Evolutionary conservation across 257 asterid species (phyloP).

Genomic region (Scutellaria barbata): DNA sequence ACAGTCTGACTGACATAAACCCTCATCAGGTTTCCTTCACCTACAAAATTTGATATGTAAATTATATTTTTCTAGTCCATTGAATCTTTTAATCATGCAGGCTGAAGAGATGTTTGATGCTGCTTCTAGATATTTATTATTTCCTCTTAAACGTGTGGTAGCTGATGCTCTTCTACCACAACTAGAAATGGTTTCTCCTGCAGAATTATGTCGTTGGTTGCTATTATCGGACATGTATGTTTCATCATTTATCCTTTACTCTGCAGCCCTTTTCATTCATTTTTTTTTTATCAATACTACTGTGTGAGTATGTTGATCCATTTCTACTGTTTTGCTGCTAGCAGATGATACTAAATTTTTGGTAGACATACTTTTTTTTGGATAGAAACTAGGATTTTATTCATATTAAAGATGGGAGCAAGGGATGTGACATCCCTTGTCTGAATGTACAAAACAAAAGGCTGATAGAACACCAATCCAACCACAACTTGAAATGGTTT

Average conservation of each 20-base stretch:
- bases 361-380: not conserved
- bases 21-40: conserved; percentile 74
- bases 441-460: no score
- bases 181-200: conserved; percentile 80
- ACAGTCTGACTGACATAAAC: conserved; percentile 64
- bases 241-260: conserved; percentile 14
- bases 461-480: no score
- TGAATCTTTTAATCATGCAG: conserved; percentile 47
- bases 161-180: conserved; percentile 90
- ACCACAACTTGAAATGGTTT: conserved; percentile 78
- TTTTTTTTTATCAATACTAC: conserved; percentile 9
- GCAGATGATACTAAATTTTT: not conserved
- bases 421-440: no score
- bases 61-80: conserved; percentile 17
- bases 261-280: conserved; percentile 17
- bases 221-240: conserved; percentile 85
- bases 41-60: conserved; percentile 20
- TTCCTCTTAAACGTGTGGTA: conserved; percentile 95
- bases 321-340: conserved; percentile 14
- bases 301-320: not conserved
- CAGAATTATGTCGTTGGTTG: conserved; percentile 91
- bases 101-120: conserved; percentile 95
- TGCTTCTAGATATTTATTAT: conserved; percentile 91
- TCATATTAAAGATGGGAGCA: no score
- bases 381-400: no score